Evolutionary conservation across 768 basidiomycete genomes (phyloP), one percentile per base, ranked within the genome.

Genomic region (Boletales sp.): DNA sequence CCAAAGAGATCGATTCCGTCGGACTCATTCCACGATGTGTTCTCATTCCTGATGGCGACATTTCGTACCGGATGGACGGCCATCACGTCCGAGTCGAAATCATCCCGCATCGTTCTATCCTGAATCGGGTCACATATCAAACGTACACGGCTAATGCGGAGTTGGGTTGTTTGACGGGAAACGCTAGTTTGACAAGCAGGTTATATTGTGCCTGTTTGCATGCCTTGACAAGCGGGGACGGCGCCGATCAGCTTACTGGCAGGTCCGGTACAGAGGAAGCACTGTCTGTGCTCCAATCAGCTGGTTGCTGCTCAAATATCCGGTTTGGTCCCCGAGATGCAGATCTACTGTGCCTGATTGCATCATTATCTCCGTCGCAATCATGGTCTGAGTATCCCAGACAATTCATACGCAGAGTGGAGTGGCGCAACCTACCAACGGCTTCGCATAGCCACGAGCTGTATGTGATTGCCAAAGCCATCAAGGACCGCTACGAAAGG

Each of bases 221-320:
- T 40, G 72, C 74, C 9, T 45, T 75, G 14, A 78, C 71, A 2
- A 70, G 71, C 12, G 46, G 72, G 25, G 66, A 65, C 32, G 60
- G 73, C 9, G 59, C 64, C 2, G 78, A 80, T 54, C 75, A 76
- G 0, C 63, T 80, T 21, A 75, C 72, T 0, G 53, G 56, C 15
- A 70, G 70, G n/a, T 73, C 71, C 0, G 79, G 78, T 11, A 70
- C 69, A 3, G 69, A 75, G 33, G 69, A 78, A 41, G 77, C 77
- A 0, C 55, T 78, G 6, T 53, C 62, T 18, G 57, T 71, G 33
- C 57, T 80, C 40, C 53, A 48, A 6, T 75, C 73, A 0, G 70
- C 74, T 10, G 53, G 62, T 8, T 70, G 62, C 21, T 60, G 56
- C 18, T 76, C 78, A 0, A 74, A 74, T 41, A 67, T 71, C 59